Base-by-base conservation (phyloP, 805 yeast genomes). In the Phaffomyces antillensis region DNA sequence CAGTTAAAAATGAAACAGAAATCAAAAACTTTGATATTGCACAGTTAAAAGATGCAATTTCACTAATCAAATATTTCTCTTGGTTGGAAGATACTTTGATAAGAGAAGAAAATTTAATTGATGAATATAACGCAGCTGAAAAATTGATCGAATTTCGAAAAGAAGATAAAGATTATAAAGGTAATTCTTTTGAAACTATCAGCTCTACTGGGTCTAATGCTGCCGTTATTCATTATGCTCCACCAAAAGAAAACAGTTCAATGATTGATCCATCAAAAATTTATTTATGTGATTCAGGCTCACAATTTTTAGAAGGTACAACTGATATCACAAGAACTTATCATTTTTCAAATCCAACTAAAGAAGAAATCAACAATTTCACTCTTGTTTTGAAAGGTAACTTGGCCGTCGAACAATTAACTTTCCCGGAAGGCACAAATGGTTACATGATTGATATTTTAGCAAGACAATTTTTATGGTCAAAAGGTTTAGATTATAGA, bases 281-380 rank as follows among this genome's bases (percentile, higher is more conserved):
- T 2, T 89, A 83, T 53, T 68, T 93, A 50, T 70, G 86, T 48
- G 99, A 93, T 62, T 79, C 96, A 2, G 99, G 99, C 5, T 86
- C 93, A 0, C 99, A 93, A 56, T 91, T 77, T 59, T 62, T 83
- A 20, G 96, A 90, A 58, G 99, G 99, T 11, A 93, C 99, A 0
- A 93, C 99, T 0, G 99, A 93, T 61, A 87, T 91, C 25, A 93
- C 99, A 1, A 75, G 99, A 55, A 88, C 97, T 0, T 64, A 80
- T 41, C 91, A 86, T 61, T 83, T 88, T 59, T 58, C 65, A 1
- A 61, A 64, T 2, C 86, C 91, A 15, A 56, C 75, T 0, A 55
- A 53, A 16, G 84, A 83, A 50, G 83, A 83, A 59, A 70, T 66
- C 32, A 74, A 72, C 51, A 80, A 80, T 43, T 91, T 87, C 62